Evolutionary conservation across 2,329 filamentous ascomycete genomes (phyloP), one percentile per base, ranked within the genome.

Genomic region (Annulohypoxylon truncatum): DNA sequence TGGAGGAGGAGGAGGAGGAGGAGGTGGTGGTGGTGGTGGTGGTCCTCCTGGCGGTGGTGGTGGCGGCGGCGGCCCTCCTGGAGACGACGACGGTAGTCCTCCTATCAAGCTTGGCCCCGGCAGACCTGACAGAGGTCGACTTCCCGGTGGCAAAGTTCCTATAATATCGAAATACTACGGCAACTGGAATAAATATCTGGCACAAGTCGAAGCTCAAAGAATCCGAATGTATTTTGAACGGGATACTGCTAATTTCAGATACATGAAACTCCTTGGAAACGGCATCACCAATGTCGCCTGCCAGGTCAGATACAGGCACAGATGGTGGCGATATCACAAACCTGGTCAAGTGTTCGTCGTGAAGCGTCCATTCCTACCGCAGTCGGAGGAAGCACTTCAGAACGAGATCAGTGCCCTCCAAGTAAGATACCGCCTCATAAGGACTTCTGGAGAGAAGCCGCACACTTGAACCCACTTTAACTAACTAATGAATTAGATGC

Each of bases 271-370:
- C 1, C 13, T 54, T 42, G 51, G 51, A n/a, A 12, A 26, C 6
- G 51, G 51, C 15, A 4, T 10, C 24, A 54, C n/a, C 12, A 54
- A 44, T 31, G 24, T 54, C 6, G 51, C 51, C 10, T 54, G 51
- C 9, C 44, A 7, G 31, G 15, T 54, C 7, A 54, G 24, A 24
- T 42, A 12, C 1, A 54, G 33, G 15, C 28, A 44, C 26, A 54
- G 38, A 20, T 54, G 22, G 24, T 54, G 35, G 35, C 38, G 35
- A 8, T n/a, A 38, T 29, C 13, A 38, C n/a, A 3, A 10, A 28
- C n/a, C 35, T 15, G 24, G 33, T 2, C 22, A 31, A n/a, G n/a
- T 5, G 1, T 54, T 54, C 10, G 35, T 54, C n/a, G 8, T 54
- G 10, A 54, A 54, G 26, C 22, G 51, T 9, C 33, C 51, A 2